Evolutionary conservation across 2,329 filamentous ascomycete genomes (phyloP).

Genomic region (Thielaviopsis musarum): DNA sequence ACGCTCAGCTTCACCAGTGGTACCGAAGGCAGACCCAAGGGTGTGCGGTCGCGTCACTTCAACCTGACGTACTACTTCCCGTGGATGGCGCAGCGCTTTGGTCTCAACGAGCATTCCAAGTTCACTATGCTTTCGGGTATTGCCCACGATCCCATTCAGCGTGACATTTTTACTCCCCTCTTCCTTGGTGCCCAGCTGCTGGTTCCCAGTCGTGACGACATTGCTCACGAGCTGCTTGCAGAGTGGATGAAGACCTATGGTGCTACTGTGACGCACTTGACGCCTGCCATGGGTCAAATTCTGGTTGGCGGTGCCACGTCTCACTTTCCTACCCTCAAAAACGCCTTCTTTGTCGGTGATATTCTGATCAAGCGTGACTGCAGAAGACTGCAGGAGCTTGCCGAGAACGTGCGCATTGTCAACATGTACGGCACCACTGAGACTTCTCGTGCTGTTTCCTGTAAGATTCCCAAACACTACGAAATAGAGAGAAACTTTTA

Average conservation of each 20-base stretch:
- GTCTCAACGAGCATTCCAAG: conserved; percentile 50
- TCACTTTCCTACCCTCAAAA: conserved; percentile 57
- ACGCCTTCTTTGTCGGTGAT: conserved; percentile 85
- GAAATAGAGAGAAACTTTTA: background rate
- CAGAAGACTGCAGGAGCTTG: conserved; percentile 55
- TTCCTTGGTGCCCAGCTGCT: conserved; percentile 70
- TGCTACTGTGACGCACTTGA: conserved; percentile 72
- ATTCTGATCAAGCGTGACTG: conserved; percentile 76
- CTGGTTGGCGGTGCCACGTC: conserved; percentile 69
- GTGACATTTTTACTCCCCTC: conserved; percentile 77
- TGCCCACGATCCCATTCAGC: conserved; percentile 41
- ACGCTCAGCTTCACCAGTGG: conserved; percentile 63
- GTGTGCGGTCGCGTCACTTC: conserved; percentile 76
- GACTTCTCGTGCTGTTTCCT: conserved; percentile 65
- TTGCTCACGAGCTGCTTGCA: conserved; percentile 67
- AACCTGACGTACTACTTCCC: conserved; percentile 72
- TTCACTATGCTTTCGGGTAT: conserved; percentile 82
- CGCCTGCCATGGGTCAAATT: conserved; percentile 93
- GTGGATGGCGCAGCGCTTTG: conserved; percentile 82
- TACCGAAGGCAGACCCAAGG: conserved; percentile 66
- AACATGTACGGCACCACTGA: conserved; percentile 88
- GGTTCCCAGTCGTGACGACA: conserved; percentile 66
- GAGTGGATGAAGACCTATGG: conserved; percentile 72
- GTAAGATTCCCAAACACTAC: background rate
- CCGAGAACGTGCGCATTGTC: conserved; percentile 56